Base-by-base conservation (phyloP, 78 protist species). In the Creolimax fragrantissima region DNA sequence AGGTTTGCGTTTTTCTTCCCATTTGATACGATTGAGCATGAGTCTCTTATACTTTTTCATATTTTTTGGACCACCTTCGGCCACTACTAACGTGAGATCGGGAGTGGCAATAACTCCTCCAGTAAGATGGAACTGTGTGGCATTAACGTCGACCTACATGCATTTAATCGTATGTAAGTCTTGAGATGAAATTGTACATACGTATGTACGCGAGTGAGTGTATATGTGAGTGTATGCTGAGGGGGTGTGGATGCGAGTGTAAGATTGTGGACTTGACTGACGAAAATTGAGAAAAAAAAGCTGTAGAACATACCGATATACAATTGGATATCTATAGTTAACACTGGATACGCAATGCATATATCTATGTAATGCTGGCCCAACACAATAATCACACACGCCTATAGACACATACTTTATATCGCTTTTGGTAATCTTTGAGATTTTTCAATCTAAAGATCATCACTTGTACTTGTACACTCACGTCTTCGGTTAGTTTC, bases 401-500 rank as follows among this genome's bases (percentile, higher is more conserved):
- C n/a, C n/a, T n/a, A 58, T 58, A 32, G 11, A 58, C 39, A 58
- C 39, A 24, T 58, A 58, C 74, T 24, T 58, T 58, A 24, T 32
- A 58, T 58, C 24, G 11, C 74, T 58, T 58, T 1, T 58, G 74
- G 74, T 58, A 58, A 24, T 58, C 74, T 24, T 58, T 58, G 74
- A 58, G 74, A 24, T 58, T 17, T 24, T 58, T 58, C 24, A 58
- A 88, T n/a, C 90, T 5, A 74, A 45, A 88, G 17, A 88, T 11
- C 11, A n/a, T 32, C 36, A 45, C 67, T 24, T 88, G 67, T 24
- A 7, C 45, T 32, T 88, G 90, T 32, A 17, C 11, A 74, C 44
- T 35, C 35, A 88, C 44, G 7, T 88, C 90, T 32, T 88, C 90
- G 11, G 90, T 88, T 32, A 88, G 90, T 32, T 88, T 88, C 36